phyloP scores from a whole-genome alignment of 345 rosid species.

The Orychophragmus violaceus region DNA sequence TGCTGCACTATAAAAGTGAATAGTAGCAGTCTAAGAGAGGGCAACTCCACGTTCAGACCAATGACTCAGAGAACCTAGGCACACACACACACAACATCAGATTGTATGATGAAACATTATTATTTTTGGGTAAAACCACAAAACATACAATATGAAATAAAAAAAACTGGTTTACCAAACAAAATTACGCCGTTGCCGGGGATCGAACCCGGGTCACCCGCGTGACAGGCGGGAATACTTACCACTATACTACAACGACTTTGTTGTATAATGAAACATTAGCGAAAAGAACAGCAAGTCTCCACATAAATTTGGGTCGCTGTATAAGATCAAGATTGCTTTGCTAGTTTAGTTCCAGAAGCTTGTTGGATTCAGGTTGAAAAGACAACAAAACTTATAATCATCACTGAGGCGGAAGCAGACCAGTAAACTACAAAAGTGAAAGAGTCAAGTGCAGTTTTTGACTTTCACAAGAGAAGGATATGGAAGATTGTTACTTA shows the following conservation, averaged over 20 bases:
- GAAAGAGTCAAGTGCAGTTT: not conserved
- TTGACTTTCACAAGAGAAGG: not conserved
- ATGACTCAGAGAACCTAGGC: not conserved
- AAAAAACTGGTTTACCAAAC: no score
- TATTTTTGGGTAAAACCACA: no score
- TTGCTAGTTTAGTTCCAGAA: not conserved
- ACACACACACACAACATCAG: slow-evolving; percentile 5
- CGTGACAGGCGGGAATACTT: slow-evolving; percentile 94
- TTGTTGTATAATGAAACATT: no score
- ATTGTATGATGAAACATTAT: not conserved
- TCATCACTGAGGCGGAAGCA: not conserved
- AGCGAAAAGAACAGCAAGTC: not conserved
- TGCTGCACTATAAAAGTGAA: not conserved
- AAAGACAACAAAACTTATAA: not conserved
- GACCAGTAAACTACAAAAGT: not conserved
- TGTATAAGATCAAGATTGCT: not conserved
- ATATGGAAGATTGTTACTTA: not conserved
- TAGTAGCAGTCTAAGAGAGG: not conserved
- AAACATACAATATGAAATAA: no score
- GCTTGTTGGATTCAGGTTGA: slow-evolving; percentile 1
- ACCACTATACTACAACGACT: slow-evolving; percentile 97
- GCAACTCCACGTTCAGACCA: not conserved
- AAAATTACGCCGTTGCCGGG: slow-evolving; percentile 13
- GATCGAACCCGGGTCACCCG: slow-evolving; percentile 98
- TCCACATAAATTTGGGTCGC: not conserved